These are phyloP conservation scores for Botrytis elliptica DNA, from an alignment of 2,329 filamentous ascomycete species.

Conservation along the genomic window DNA sequence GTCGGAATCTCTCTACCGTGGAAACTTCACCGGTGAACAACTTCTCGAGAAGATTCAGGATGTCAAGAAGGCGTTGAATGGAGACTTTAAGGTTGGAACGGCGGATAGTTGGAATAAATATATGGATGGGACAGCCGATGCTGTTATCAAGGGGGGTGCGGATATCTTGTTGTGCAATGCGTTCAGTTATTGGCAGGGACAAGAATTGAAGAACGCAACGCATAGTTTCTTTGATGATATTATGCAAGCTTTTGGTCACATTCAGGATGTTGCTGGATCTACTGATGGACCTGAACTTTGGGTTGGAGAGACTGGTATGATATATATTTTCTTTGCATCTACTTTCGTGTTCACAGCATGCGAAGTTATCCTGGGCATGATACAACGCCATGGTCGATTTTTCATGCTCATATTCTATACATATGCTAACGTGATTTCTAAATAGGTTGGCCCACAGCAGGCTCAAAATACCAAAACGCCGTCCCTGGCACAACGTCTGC, in stretches of 20 bases:
- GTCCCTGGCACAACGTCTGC: constrained; percentile 60
- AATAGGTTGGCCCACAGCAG: constrained; percentile 60
- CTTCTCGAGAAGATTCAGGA: constrained; percentile 61
- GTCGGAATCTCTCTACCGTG: constrained; percentile 68
- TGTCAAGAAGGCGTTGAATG: constrained; percentile 55
- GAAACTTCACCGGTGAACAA: constrained; percentile 60
- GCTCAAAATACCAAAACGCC: constrained; percentile 60
- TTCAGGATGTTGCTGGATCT: constrained; percentile 57
- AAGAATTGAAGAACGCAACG: constrained; percentile 53
- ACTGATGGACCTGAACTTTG: constrained; percentile 60
- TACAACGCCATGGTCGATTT: neutral
- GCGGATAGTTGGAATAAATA: constrained; percentile 74
- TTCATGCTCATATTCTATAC: neutral
- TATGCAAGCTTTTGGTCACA: constrained; percentile 59
- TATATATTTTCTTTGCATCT: neutral
- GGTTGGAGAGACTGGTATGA: constrained; percentile 62
- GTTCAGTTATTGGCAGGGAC: constrained; percentile 72
- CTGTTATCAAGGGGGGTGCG: constrained; percentile 54
- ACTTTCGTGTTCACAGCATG: neutral
- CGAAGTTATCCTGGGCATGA: neutral
- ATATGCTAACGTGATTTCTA: constrained; percentile 4
- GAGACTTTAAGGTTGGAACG: constrained; percentile 58
- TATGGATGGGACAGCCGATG: constrained; percentile 65
- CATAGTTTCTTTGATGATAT: constrained; percentile 67
- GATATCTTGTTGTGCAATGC: constrained; percentile 65